Base-by-base conservation (phyloP, 2,329 filamentous ascomycete species). In the Fusarium nematophilum region DNA sequence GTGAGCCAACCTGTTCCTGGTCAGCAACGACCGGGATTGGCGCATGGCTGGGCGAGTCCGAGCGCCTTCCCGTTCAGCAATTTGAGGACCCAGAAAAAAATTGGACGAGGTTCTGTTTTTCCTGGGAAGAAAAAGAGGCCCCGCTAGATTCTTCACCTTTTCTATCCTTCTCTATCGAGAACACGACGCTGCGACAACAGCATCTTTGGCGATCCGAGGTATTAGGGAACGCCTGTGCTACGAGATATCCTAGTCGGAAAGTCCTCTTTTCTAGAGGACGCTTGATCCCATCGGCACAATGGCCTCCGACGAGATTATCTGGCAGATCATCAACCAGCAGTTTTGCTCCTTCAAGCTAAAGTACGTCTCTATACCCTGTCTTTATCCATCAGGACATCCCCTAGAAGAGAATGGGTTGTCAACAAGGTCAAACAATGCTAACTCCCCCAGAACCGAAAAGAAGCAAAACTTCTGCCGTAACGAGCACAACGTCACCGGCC, bases 291-390 rank as follows among this genome's bases (percentile, higher is more conserved):
- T 38, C 18, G 7, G 13, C 14, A 39, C 31, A 53, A 96, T 95
- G 91, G 87, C 91, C 54, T 96, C 92, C 62, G 94, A 98, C 82
- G 94, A 98, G 78, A 96, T 98, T 65, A 90, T 98, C 63, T 99
- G 95, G 95, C 89, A 93, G 75, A 91, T 97, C 53, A 97, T 97
- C 67, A 96, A 96, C 78, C 91, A 95, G 78, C 91, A 94, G 73
- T 96, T 95, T 75, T 98, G 95, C 81, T 89, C 90, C 45, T 98
- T 93, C 83, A 97, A 97, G 75, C 83, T 98, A 66, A 97, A 96
- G 87, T 92, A 79, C 68, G 86, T 69, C 23, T 26, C 21, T 9
- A 30, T 39, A 33, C 1, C 25, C 5, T 14, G 27, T 10, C 17
- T 47, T 11, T 23, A 23, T 29, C 45, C 9, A 15, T n/a, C 4